Percentiles rank a stretch among this genome's conserved stretches.
These are phyloP conservation scores for Trichosporon sp. DNA, from an alignment of 1,284 basidiomycete genomes.

Conservation along the genomic window DNA sequence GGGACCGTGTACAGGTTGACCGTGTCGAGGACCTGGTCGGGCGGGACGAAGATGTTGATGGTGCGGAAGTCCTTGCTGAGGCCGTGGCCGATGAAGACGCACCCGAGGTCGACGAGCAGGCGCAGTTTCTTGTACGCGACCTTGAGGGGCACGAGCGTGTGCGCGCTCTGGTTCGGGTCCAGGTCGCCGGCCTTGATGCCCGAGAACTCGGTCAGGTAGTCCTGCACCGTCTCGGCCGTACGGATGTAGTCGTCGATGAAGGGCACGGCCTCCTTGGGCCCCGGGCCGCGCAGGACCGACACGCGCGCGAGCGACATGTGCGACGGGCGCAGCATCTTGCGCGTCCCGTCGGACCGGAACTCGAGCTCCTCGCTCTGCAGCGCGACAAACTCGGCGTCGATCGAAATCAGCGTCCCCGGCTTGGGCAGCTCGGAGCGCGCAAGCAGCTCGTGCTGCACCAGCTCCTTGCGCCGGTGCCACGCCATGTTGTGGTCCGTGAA, in stretches of 20 bases:
- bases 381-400: conserved; percentile 96
- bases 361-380: conserved; percentile 98
- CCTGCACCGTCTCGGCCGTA: conserved; percentile 88
- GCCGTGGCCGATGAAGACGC: conserved; percentile 96
- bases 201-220: conserved; percentile 94
- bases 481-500: conserved; percentile 83
- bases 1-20: conserved; percentile 88
- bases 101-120: conserved; percentile 86
- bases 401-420: conserved; percentile 82
- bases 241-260: conserved; percentile 99
- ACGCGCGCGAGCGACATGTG: conserved; percentile 89
- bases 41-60: conserved; percentile 96
- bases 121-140: conserved; percentile 98
- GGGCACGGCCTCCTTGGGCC: conserved; percentile 69
- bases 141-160: conserved; percentile 91
- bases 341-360: conserved; percentile 88
- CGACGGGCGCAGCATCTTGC: conserved; percentile 85
- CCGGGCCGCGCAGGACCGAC: conserved; percentile 84
- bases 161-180: conserved; percentile 72
- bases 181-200: conserved; percentile 93
- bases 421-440: conserved; percentile 71
- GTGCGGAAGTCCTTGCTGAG: conserved; percentile 99
- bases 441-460: conserved; percentile 74
- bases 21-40: conserved; percentile 92
- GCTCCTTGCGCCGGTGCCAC: conserved; percentile 66